Percentiles rank a stretch among this genome's conserved stretches.
phyloP scores from a whole-genome alignment of 1,139 yeast species.

The Yamadazyma sp. region DNA sequence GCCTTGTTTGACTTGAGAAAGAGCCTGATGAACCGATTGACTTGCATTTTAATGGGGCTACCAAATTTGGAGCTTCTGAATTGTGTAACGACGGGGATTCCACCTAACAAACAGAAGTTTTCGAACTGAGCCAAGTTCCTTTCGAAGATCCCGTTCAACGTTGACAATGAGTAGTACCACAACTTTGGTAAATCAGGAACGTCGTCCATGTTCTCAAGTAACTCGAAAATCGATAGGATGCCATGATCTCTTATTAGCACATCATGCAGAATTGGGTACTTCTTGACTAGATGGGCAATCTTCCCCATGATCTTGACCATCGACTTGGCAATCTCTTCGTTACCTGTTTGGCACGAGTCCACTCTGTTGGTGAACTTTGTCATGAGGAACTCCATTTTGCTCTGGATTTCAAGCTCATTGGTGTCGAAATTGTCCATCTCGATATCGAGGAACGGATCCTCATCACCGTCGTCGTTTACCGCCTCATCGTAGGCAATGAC shows the following conservation, averaged over 20 bases:
- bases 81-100: constrained; percentile 51
- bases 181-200: constrained; percentile 31
- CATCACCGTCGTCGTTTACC: constrained; percentile 21
- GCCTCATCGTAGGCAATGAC: not conserved
- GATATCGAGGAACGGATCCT: constrained; percentile 41
- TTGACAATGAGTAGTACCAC: constrained; percentile 43
- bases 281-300: constrained; percentile 41
- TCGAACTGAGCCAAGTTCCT: constrained; percentile 40
- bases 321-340: constrained; percentile 31
- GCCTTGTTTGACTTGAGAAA: constrained; percentile 40
- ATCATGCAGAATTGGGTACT: constrained; percentile 43
- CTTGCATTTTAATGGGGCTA: constrained; percentile 39
- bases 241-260: constrained; percentile 52
- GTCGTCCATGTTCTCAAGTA: constrained; percentile 42
- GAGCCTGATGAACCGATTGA: constrained; percentile 43
- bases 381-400: constrained; percentile 43
- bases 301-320: constrained; percentile 40
- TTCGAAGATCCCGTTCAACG: constrained; percentile 41
- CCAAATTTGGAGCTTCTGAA: constrained; percentile 40
- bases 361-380: constrained; percentile 35
- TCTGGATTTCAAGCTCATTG: constrained; percentile 43
- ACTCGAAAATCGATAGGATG: constrained; percentile 46
- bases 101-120: constrained; percentile 57
- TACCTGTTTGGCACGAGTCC: constrained; percentile 29
- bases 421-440: constrained; percentile 45